Conservation (phyloP, 2,329 filamentous ascomycete species). For the Botrytis sinoallii region DNA sequence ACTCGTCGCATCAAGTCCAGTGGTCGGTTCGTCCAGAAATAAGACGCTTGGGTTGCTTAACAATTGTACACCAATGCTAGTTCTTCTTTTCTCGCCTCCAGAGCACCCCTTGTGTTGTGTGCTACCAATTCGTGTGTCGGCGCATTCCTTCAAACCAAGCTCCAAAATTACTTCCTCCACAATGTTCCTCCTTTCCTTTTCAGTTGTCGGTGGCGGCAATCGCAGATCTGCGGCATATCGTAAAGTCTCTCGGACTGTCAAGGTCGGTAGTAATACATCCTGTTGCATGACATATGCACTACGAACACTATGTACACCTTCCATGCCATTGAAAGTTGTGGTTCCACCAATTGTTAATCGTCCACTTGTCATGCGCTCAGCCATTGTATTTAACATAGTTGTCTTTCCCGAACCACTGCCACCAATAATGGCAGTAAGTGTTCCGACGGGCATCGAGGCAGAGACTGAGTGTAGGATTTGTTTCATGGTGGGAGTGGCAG, state of each 20-base stretch:
- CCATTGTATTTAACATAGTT: conserved; percentile 67
- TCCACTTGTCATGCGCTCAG: conserved; percentile 60
- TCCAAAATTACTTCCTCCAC: conserved; percentile 77
- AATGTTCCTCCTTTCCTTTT: conserved; percentile 56
- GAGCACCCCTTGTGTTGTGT: conserved; percentile 71
- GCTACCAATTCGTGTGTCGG: conserved; percentile 70
- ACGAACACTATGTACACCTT: conserved; percentile 52
- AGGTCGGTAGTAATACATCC: conserved; percentile 67
- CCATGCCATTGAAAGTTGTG: conserved; percentile 59
- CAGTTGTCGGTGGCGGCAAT: conserved; percentile 59
- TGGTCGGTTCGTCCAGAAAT: conserved; percentile 78
- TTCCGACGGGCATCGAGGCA: conserved; percentile 62
- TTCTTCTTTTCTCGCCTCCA: conserved; percentile 73
- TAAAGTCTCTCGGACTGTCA: conserved; percentile 74
- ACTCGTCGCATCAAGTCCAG: conserved; percentile 72
- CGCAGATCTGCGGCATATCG: conserved; percentile 70
- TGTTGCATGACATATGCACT: conserved; percentile 75
- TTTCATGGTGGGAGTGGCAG: conserved; percentile 42
- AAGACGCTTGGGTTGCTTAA: conserved; percentile 75
- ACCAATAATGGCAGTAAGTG: conserved; percentile 71
- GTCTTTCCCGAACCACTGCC: conserved; percentile 73
- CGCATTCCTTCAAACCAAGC: conserved; percentile 72
- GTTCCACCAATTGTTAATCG: conserved; percentile 51
- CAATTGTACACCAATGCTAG: conserved; percentile 74
- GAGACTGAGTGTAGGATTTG: conserved; percentile 60